Conservation (phyloP, 306 rosid genomes). For the Casuarina equisetifolia region DNA sequence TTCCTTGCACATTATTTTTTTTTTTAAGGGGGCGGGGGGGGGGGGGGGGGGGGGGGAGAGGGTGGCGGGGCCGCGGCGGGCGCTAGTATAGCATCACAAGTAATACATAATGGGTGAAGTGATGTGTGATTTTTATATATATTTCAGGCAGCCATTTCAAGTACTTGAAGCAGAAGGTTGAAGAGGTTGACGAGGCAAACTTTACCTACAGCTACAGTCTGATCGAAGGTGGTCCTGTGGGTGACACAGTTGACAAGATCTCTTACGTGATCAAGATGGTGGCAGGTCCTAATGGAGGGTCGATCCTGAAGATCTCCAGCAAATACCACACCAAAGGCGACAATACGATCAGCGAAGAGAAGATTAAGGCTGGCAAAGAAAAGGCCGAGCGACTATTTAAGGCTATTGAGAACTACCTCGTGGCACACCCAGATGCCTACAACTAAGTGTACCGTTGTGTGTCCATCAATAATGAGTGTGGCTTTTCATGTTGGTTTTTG, state of each 20-base stretch:
- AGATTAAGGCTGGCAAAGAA: constrained; percentile 42
- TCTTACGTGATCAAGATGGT: constrained; percentile 33
- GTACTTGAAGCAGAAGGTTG: constrained; percentile 42
- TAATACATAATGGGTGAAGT: too few species aligned
- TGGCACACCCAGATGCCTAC: constrained; percentile 24
- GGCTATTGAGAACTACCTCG: constrained; percentile 41
- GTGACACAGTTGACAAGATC: constrained; percentile 42
- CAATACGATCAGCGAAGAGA: constrained; percentile 25
- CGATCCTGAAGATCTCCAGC: constrained; percentile 36
- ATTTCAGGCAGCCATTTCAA: not conserved
- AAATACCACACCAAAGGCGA: constrained; percentile 41
- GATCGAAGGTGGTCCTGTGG: constrained; percentile 41
- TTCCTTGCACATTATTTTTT: too few species aligned
- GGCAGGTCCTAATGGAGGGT: constrained; percentile 38
- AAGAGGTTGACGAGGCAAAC: constrained; percentile 36
- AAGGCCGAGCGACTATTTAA: constrained; percentile 37
- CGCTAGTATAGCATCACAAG: too few species aligned
- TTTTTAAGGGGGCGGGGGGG: too few species aligned
- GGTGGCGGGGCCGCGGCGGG: too few species aligned
- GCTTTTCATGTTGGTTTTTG: not conserved
- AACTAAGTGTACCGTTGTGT: constrained; percentile 11
- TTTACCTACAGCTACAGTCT: constrained; percentile 36
- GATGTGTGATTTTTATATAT: not conserved
- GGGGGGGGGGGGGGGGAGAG: too few species aligned
- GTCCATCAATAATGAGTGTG: not conserved